Base-by-base conservation (phyloP, 2,329 filamentous ascomycete species). In the Colletotrichum truncatum region DNA sequence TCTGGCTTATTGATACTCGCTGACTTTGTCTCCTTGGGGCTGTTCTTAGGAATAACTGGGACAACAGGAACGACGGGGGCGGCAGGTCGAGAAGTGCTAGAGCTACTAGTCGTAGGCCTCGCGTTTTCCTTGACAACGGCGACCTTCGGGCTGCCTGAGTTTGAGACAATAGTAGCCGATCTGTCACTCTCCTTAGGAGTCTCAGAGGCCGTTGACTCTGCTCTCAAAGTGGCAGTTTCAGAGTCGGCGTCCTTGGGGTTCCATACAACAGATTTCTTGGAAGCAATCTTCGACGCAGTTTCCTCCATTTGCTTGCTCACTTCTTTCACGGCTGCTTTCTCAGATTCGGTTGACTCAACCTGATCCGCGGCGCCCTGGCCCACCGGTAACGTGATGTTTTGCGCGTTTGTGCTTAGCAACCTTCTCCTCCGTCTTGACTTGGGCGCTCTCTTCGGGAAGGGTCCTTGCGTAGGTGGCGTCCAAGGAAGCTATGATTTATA, bases 401-500 rank as follows among this genome's bases (percentile, higher is more conserved):
- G 71, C 5, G 75, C 74, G 38, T 80, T 73, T 6, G 75, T 72
- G 16, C 73, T 75, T 21, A 82, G 68, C 6, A 73, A 74, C 69
- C 78, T 83, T 74, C 82, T 83, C 68, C 78, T 81, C 34, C 57
- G 54, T 58, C 60, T 69, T 32, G 68, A 74, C 39, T 76, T 78
- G 10, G 71, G 67, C 28, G 73, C 72, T 70, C 73, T 73, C 51
- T 69, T 70, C 11, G 87, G 87, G 70, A 88, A 90, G 9, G 80
- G 77, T 26, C 76, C 70, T 30, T 85, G 83, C 4, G 85, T 84
- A 30, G 75, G 76, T 1, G 87, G 88, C 25, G 82, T 71, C 87
- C 87, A 90, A 9, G 88, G 88, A 9, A 90, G 76, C 85, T 89
- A 43, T 18, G 11, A 46, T 34, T 30, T 64, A 18, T 68, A 32